phyloP scores from a whole-genome alignment of 2,329 filamentous ascomycete species.

The Trichoderma aggressivum region DNA sequence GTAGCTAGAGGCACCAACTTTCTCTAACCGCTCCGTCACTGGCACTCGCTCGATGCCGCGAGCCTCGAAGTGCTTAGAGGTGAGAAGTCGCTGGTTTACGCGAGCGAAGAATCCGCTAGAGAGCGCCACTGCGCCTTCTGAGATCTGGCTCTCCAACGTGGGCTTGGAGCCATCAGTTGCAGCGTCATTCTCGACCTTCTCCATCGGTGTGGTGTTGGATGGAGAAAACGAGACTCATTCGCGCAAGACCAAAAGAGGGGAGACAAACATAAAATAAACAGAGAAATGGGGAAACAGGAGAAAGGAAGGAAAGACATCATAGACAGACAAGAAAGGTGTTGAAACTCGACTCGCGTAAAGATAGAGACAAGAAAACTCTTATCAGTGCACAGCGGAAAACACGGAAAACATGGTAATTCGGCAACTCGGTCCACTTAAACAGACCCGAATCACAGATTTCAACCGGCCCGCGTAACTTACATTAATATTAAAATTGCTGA shows the following conservation, averaged over 20 bases:
- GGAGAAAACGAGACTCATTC: neutral
- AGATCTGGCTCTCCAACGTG: neutral
- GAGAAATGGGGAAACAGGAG: neutral
- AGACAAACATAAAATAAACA: neutral
- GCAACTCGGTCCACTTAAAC: neutral
- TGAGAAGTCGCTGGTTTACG: conserved; percentile 29
- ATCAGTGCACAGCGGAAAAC: neutral
- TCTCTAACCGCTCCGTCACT: conserved; percentile 34
- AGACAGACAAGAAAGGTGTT: neutral
- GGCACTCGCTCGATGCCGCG: conserved; percentile 40
- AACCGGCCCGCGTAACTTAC: neutral
- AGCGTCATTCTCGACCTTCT: neutral
- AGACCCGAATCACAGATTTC: neutral
- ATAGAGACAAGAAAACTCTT: neutral
- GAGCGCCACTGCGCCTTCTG: neutral
- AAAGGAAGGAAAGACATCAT: neutral
- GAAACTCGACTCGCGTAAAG: neutral
- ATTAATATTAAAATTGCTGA: neutral
- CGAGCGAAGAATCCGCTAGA: neutral
- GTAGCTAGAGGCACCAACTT: conserved; percentile 33
- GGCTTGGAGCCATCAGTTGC: neutral
- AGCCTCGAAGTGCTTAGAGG: conserved; percentile 37
- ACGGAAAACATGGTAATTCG: neutral
- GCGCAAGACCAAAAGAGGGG: neutral
- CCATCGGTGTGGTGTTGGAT: neutral